A percentile compares a stretch with the other conserved stretches of the same genome.
Evolutionary conservation across 768 basidiomycete genomes (phyloP).

Genomic region (Dioszegia hungarica): DNA sequence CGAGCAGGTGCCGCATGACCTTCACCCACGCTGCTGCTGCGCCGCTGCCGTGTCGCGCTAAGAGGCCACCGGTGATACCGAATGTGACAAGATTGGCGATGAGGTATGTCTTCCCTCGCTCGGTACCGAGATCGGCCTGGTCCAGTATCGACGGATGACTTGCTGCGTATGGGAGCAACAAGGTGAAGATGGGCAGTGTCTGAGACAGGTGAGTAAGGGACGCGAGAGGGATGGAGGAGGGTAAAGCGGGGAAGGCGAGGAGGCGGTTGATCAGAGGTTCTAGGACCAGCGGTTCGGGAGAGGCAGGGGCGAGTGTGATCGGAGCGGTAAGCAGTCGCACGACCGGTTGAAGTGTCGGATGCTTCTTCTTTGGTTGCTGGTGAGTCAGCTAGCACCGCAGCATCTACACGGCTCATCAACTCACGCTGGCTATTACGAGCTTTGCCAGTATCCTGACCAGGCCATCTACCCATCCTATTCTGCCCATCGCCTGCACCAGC

Average conservation of each 20-base stretch:
- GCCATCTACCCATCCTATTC: slow-evolving; percentile 29
- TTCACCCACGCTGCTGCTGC: slow-evolving; percentile 31
- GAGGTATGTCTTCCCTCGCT: slow-evolving; percentile 54
- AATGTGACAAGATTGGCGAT: slow-evolving; percentile 58
- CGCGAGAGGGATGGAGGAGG: slow-evolving; percentile 59
- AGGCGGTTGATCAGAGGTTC: slow-evolving; percentile 56
- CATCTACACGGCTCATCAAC: slow-evolving; percentile 1
- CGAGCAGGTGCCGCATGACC: slow-evolving; percentile 22
- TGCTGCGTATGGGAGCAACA: slow-evolving; percentile 34
- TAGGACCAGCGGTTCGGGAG: slow-evolving; percentile 50
- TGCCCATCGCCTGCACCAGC: slow-evolving; percentile 4
- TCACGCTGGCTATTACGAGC: slow-evolving; percentile 21
- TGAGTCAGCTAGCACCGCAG: slow-evolving; percentile 32
- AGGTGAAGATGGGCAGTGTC: slow-evolving; percentile 58
- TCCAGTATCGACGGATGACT: slow-evolving; percentile 14
- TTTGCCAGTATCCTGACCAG: slow-evolving; percentile 25
- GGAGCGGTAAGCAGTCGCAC: slow-evolving; percentile 53
- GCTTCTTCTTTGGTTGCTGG: slow-evolving; percentile 61
- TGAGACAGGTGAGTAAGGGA: slow-evolving; percentile 64
- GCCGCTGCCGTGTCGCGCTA: slow-evolving; percentile 19
- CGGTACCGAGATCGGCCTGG: slow-evolving; percentile 21
- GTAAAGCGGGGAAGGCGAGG: slow-evolving; percentile 70
- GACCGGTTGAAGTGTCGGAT: slow-evolving; percentile 55
- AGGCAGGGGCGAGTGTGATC: slow-evolving; percentile 46
- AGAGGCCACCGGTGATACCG: slow-evolving; percentile 40